Evolutionary conservation across 306 rosid species (phyloP), one percentile per base, ranked within the genome.

Genomic region (Styphnolobium japonicum): DNA sequence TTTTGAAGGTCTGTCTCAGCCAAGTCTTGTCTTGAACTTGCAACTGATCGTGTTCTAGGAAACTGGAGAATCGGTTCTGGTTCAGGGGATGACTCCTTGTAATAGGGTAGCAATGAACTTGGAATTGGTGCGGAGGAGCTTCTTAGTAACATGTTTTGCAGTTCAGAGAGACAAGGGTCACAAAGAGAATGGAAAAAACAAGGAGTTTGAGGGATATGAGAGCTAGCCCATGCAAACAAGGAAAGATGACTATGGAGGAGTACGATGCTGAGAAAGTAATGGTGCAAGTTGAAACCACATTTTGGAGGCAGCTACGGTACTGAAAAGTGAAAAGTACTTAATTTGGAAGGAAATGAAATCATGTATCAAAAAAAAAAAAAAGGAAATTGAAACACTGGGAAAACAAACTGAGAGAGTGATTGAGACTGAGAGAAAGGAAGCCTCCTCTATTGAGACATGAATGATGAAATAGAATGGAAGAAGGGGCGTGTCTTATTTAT

Each of bases 81-180:
- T 33, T 87, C 92, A 1, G 61, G 76, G 25, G 83, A 80, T 19
- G 83, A 27, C 4, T 79, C 88, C 61, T 75, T 83, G 63, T 58
- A 78, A 73, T 85, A 88, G 49, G 78, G 87, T 5, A 86, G n/a
- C 72, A 87, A 87, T 58, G 96, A 88, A 34, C 52, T 79, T 67
- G 78, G 81, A 65, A 87, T 84, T 29, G 94, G 91, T 11, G 89
- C 23, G 4, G 87, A 89, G 22, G 84, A 88, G 74, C 89, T 94
- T 83, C 94, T 77, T 23, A 90, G 91, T 75, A 88, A 85, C 96
- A 94, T 94, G 86, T 7, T 80, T 60, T 15, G 23, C 3, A 67
- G 5, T 84, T 21, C 6, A 27, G 14, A 71, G 45, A 12, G 1
- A 2, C 67, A 22, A 14, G 16, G 45, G 0, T 25, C 2, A 37